These are phyloP conservation scores for Dichotomocladium elegans DNA, from an alignment of 371 early-diverging fungal species.

Conservation along the genomic window DNA sequence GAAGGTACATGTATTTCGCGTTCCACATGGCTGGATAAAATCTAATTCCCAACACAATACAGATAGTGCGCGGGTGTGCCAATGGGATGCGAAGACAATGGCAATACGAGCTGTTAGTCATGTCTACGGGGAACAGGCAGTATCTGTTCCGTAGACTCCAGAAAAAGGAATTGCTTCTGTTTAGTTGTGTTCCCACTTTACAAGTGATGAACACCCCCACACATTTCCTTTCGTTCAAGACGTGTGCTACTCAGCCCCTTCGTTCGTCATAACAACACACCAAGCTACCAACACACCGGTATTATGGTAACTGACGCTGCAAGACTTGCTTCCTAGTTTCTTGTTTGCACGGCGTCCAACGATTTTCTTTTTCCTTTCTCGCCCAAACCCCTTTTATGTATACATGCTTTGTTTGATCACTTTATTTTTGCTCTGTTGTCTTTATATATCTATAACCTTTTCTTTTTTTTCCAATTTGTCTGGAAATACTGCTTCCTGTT, in stretches of 20 bases:
- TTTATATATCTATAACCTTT: too few relatives aligned
- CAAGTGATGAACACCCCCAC: slow-evolving; percentile 6
- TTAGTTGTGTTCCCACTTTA: background rate
- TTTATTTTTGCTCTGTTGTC: background rate
- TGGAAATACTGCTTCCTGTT: too few relatives aligned
- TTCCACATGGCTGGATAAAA: too few relatives aligned
- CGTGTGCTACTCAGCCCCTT: slow-evolving; percentile 5
- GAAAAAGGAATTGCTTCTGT: background rate
- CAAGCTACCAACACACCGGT: too few relatives aligned
- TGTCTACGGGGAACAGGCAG: background rate
- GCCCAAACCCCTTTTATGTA: background rate
- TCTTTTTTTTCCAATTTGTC: too few relatives aligned
- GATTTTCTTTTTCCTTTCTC: background rate
- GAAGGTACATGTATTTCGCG: too few relatives aligned
- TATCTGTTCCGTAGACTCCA: background rate
- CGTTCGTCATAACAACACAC: slow-evolving; percentile 3
- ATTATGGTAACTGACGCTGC: slow-evolving; percentile 14
- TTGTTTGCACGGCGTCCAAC: background rate
- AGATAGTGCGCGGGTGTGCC: background rate
- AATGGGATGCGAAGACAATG: background rate
- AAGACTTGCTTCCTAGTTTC: background rate
- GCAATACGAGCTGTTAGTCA: too few relatives aligned
- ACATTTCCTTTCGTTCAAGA: slow-evolving; percentile 1
- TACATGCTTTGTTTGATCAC: background rate
- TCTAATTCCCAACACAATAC: too few relatives aligned